Conservation (phyloP, 2,329 filamentous ascomycete species). For the Aspergillus fischeri region DNA sequence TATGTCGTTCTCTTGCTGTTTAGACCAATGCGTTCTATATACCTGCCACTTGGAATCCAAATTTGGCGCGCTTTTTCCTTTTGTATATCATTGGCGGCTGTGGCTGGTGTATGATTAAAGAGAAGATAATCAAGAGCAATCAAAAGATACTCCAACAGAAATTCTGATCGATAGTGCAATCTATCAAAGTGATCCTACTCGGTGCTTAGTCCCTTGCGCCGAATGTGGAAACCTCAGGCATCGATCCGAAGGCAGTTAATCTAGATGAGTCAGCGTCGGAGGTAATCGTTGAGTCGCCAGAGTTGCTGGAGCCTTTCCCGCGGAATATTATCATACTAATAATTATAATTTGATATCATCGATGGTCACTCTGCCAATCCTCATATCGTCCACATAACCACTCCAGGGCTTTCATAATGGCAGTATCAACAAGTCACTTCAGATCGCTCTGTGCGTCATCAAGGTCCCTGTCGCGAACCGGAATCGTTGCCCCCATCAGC, state of each 20-base stretch:
- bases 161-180: neutral
- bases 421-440: conserved; percentile 29
- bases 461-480: conserved; percentile 15
- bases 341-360: neutral
- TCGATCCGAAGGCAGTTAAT: no score
- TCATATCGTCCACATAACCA: conserved; percentile 5
- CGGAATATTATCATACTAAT: neutral
- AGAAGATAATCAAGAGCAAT: neutral
- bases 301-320: neutral
- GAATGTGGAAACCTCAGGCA: neutral
- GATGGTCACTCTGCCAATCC: conserved; percentile 20
- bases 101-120: neutral
- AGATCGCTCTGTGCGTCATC: conserved; percentile 29
- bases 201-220: neutral
- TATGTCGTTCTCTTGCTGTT: neutral
- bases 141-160: neutral
- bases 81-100: neutral
- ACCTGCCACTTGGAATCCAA: neutral
- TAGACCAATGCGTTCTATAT: neutral
- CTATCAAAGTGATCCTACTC: neutral
- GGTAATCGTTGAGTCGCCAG: neutral
- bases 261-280: neutral
- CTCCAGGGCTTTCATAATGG: conserved; percentile 25
- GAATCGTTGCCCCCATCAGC: conserved; percentile 14
- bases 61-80: neutral